Conservation (phyloP, 2,329 filamentous ascomycete genomes). For the Neopestalotiopsis sp. region DNA sequence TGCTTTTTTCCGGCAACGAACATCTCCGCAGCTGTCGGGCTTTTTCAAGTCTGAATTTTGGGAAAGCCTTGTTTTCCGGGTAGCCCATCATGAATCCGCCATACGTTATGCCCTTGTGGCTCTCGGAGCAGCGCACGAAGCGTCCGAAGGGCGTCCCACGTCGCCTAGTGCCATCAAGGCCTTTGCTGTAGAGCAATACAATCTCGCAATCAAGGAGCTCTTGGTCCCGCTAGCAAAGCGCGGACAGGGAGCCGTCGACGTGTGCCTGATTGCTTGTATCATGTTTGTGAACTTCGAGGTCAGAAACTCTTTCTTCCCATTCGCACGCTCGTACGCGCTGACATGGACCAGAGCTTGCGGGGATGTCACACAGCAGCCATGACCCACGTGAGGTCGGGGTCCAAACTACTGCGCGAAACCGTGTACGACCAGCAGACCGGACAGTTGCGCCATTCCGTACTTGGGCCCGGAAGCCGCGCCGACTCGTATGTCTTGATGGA, state of each 20-base stretch:
- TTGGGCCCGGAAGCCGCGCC: neutral
- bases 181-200: slow-evolving; percentile 19
- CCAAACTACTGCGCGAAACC: slow-evolving; percentile 17
- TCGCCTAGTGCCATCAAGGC: neutral
- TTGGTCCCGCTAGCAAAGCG: slow-evolving; percentile 2
- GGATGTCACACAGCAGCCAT: slow-evolving; percentile 13
- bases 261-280: slow-evolving; percentile 19
- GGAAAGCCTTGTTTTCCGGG: slow-evolving; percentile 16
- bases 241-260: slow-evolving; percentile 9
- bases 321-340: neutral
- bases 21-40: slow-evolving; percentile 15
- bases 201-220: slow-evolving; percentile 17
- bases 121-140: slow-evolving; percentile 14
- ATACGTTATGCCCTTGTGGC: slow-evolving; percentile 17
- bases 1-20: slow-evolving; percentile 15
- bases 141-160: neutral
- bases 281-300: slow-evolving; percentile 19
- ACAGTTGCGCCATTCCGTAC: slow-evolving; percentile 2
- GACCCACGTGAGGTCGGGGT: slow-evolving; percentile 13
- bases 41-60: slow-evolving; percentile 20
- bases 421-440: slow-evolving; percentile 9
- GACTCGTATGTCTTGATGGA: slow-evolving; percentile 16
- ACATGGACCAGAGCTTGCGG: slow-evolving; percentile 14
- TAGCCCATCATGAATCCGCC: slow-evolving; percentile 17
- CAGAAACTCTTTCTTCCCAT: neutral